Conservation (phyloP, 176 grass and related monocot species). For the Avena atlantica region DNA sequence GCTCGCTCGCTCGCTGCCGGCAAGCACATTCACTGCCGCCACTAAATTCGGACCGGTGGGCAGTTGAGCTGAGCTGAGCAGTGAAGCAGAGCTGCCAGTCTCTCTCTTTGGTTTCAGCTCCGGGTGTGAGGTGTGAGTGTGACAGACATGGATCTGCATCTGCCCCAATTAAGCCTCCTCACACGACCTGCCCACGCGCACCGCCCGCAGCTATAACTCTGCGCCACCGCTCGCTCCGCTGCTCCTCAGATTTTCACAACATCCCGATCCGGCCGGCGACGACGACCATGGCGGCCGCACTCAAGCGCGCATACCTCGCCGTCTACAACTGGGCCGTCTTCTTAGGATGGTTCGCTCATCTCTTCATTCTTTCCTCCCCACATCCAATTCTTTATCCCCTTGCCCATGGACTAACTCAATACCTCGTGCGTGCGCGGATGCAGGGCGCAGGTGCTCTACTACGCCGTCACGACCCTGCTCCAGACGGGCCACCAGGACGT, state of each 20-base stretch:
- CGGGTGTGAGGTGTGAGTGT: not conserved
- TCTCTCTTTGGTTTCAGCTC: no score
- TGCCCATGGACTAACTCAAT: not conserved
- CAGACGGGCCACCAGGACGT: conserved; percentile 49
- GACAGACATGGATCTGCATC: not conserved
- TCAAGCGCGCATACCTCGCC: conserved; percentile 52
- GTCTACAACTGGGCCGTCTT: conserved; percentile 69
- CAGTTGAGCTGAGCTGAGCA: no score
- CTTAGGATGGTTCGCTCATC: conserved; percentile 49
- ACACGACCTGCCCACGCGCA: no score
- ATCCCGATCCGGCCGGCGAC: not conserved
- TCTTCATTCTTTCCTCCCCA: not conserved
- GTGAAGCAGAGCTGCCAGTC: no score
- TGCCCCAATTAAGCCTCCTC: not conserved
- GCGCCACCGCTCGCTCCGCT: not conserved
- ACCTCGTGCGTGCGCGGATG: not conserved
- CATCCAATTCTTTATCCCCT: not conserved
- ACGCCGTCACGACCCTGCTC: conserved; percentile 34
- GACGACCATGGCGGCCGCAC: not conserved
- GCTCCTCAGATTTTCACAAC: not conserved
- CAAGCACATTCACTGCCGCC: no score
- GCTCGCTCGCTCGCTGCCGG: no score
- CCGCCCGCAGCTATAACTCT: not conserved
- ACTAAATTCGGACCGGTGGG: no score
- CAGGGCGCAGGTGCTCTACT: conserved; percentile 69